Conservation (phyloP, 495 filamentous ascomycete genomes). For the Aspergillus affinis region DNA sequence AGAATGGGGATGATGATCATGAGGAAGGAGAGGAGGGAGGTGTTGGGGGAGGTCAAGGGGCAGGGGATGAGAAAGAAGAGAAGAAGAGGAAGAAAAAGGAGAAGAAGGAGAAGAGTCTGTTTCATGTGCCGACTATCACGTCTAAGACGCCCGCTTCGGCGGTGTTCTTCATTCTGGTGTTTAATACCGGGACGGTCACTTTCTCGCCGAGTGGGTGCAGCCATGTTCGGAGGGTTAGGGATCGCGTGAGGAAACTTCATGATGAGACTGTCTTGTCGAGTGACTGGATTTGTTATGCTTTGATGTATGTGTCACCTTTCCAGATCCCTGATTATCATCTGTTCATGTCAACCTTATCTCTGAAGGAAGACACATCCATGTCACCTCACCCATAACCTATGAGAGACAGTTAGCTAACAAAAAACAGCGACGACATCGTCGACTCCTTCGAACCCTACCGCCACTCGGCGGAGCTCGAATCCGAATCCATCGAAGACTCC, state of each 20-base stretch:
- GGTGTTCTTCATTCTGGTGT: conserved; percentile 90
- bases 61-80: conserved; percentile 52
- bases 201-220: conserved; percentile 78
- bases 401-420: background rate
- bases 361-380: too few relatives aligned
- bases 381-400: too few relatives aligned
- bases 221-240: conserved; percentile 76
- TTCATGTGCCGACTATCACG: background rate
- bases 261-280: conserved; percentile 82
- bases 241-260: conserved; percentile 78
- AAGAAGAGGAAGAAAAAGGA: background rate
- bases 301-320: conserved; percentile 65
- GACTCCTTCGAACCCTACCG: conserved; percentile 86
- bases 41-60: conserved; percentile 12
- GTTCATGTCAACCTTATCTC: too few relatives aligned
- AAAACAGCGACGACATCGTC: conserved; percentile 83
- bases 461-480: conserved; percentile 70
- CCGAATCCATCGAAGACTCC: conserved; percentile 87
- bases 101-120: background rate
- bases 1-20: conserved; percentile 35
- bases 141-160: conserved; percentile 65
- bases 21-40: conserved; percentile 43
- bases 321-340: too few relatives aligned
- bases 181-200: conserved; percentile 84
- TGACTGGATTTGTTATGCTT: conserved; percentile 96